phyloP scores from a whole-genome alignment of 192 early-diverging fungal genomes.

The Entophlyctis luteolus region DNA sequence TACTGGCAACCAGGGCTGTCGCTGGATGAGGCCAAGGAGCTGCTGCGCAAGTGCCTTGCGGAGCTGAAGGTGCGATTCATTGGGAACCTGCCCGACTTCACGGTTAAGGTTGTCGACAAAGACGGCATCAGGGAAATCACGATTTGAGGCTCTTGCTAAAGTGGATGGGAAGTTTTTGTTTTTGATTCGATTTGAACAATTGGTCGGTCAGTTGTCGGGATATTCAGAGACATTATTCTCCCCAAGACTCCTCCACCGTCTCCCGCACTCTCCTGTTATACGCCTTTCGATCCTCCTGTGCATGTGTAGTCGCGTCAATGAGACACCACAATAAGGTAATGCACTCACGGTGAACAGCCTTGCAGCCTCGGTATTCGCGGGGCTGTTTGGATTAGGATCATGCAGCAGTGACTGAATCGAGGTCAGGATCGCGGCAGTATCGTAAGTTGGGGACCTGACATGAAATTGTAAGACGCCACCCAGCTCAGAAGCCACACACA shows the following conservation, averaged over 20 bases:
- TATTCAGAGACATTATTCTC: constrained; percentile 31
- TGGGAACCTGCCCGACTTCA: constrained; percentile 77
- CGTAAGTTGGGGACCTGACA: constrained; percentile 79
- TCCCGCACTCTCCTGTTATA: constrained; percentile 87
- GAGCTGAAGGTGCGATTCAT: constrained; percentile 84
- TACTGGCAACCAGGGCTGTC: constrained; percentile 80
- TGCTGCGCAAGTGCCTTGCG: constrained; percentile 78
- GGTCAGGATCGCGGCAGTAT: constrained; percentile 89
- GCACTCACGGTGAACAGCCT: constrained; percentile 61
- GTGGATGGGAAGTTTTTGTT: no score
- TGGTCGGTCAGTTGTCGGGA: no score
- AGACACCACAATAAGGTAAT: neutral
- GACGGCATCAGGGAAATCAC: constrained; percentile 65
- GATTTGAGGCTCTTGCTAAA: constrained; percentile 10
- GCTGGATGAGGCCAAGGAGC: constrained; percentile 76
- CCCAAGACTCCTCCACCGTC: constrained; percentile 85
- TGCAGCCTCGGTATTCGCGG: constrained; percentile 95
- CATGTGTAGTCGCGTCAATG: neutral
- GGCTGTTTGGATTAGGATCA: constrained; percentile 95
- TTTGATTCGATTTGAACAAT: no score
- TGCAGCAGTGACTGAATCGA: constrained; percentile 93
- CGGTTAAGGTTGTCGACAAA: constrained; percentile 80
- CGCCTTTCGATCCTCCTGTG: constrained; percentile 85
- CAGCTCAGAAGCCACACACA: neutral
- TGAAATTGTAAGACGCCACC: neutral